A percentile compares a stretch with the other conserved stretches of the same genome.
Evolutionary conservation across 768 basidiomycete species (phyloP).

Genomic region (Pleurotus eryngii): DNA sequence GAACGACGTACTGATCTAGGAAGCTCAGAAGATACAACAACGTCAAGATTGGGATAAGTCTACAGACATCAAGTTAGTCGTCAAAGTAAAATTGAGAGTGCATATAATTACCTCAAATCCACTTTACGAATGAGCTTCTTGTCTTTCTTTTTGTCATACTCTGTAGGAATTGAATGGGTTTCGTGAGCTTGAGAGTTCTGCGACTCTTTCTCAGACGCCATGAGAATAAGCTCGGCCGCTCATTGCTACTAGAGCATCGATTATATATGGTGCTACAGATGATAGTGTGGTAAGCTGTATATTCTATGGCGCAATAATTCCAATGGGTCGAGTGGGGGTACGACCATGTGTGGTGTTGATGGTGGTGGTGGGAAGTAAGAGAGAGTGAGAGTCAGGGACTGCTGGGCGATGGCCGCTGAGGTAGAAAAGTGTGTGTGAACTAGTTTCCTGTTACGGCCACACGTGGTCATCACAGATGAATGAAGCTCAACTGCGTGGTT

Average conservation of each 20-base stretch:
- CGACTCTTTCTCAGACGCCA: constrained; percentile 8
- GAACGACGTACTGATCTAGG: constrained; percentile 33
- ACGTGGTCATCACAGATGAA: too few relatives aligned
- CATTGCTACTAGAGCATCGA: not conserved
- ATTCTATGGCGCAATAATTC: constrained; percentile 1
- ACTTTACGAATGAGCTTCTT: constrained; percentile 35
- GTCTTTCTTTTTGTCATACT: constrained; percentile 32
- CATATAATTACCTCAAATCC: constrained; percentile 31
- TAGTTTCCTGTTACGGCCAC: too few relatives aligned
- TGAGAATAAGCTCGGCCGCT: constrained; percentile 6
- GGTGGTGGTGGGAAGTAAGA: not conserved
- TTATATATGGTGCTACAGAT: constrained; percentile 2
- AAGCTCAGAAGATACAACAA: constrained; percentile 42
- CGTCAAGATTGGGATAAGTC: constrained; percentile 39
- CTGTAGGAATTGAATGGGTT: constrained; percentile 12
- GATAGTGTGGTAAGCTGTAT: not conserved
- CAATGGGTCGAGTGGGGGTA: too few relatives aligned
- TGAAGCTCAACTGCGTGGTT: not conserved
- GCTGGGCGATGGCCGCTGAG: too few relatives aligned
- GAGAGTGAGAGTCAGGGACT: not conserved
- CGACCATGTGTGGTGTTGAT: too few relatives aligned
- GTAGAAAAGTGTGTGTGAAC: too few relatives aligned
- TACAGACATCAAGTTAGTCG: constrained; percentile 9
- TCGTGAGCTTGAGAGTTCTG: constrained; percentile 10
- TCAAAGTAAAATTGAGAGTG: not conserved